phyloP scores from a whole-genome alignment of 2,329 filamentous ascomycete genomes.

The Phyllosticta capitalensis region DNA sequence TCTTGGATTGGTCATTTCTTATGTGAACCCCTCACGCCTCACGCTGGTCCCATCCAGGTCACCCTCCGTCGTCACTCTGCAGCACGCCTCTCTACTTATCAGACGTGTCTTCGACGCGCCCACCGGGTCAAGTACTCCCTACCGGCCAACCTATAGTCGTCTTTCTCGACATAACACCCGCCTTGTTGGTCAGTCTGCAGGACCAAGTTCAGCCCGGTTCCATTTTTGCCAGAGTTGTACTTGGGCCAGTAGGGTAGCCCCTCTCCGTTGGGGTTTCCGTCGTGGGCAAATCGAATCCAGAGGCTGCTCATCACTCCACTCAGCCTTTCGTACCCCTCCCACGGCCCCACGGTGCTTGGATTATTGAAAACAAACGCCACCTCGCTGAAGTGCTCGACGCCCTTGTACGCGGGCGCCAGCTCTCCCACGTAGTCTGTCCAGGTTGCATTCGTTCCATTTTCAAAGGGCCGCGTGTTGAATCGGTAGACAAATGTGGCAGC shows the following conservation, averaged over 20 bases:
- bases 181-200: constrained; percentile 6
- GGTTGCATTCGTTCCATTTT: constrained; percentile 17
- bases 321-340: background rate
- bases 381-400: constrained; percentile 7
- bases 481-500: constrained; percentile 3
- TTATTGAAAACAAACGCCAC: constrained; percentile 7
- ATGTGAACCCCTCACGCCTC: background rate
- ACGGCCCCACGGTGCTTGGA: constrained; percentile 1
- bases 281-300: constrained; percentile 5
- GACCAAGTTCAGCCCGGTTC: constrained; percentile 1
- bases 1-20: background rate
- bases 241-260: background rate
- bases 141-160: constrained; percentile 4
- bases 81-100: background rate
- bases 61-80: background rate
- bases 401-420: background rate
- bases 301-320: background rate
- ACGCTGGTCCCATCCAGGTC: background rate
- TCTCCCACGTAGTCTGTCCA: constrained; percentile 8
- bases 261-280: background rate
- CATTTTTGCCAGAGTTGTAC: background rate
- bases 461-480: constrained; percentile 22
- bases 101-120: constrained; percentile 30
- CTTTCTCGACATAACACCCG: constrained; percentile 25
- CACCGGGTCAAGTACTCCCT: constrained; percentile 23